A percentile compares a stretch with the other conserved stretches of the same genome.
phyloP scores from a whole-genome alignment of 2,329 filamentous ascomycete genomes.

The Amauroascus verrucosus region DNA sequence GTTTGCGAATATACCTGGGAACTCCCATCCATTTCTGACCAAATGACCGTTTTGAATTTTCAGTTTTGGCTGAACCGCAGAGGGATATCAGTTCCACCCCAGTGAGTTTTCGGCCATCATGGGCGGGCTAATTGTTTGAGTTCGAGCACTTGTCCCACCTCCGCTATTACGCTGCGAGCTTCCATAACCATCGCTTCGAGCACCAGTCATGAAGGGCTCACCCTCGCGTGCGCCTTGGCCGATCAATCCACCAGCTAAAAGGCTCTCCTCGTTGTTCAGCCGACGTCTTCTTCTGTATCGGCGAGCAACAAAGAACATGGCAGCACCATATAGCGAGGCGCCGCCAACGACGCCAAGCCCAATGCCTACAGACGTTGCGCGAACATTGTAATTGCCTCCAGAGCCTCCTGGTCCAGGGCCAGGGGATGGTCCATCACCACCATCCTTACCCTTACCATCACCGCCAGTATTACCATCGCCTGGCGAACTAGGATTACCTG shows the following conservation, averaged over 20 bases:
- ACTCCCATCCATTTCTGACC: neutral
- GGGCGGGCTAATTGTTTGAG: constrained; percentile 72
- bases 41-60: neutral
- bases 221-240: constrained; percentile 34
- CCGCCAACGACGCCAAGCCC: constrained; percentile 67
- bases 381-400: constrained; percentile 30
- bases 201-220: constrained; percentile 58
- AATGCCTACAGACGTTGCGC: constrained; percentile 50
- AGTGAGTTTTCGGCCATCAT: constrained; percentile 90
- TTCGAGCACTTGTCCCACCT: constrained; percentile 52
- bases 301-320: constrained; percentile 87
- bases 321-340: constrained; percentile 78
- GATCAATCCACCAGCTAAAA: constrained; percentile 49
- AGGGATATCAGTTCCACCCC: constrained; percentile 67
- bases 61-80: neutral
- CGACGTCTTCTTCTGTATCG: constrained; percentile 81
- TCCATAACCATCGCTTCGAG: constrained; percentile 41
- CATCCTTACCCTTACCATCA: constrained; percentile 26
- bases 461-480: constrained; percentile 29
- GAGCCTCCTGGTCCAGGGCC: constrained; percentile 26
- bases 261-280: constrained; percentile 66
- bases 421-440: neutral
- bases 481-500: constrained; percentile 30
- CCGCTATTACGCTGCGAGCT: constrained; percentile 53
- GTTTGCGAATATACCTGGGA: neutral